Evolutionary conservation across 2,329 filamentous ascomycete species (phyloP).

Genomic region (Penicillium sp.): DNA sequence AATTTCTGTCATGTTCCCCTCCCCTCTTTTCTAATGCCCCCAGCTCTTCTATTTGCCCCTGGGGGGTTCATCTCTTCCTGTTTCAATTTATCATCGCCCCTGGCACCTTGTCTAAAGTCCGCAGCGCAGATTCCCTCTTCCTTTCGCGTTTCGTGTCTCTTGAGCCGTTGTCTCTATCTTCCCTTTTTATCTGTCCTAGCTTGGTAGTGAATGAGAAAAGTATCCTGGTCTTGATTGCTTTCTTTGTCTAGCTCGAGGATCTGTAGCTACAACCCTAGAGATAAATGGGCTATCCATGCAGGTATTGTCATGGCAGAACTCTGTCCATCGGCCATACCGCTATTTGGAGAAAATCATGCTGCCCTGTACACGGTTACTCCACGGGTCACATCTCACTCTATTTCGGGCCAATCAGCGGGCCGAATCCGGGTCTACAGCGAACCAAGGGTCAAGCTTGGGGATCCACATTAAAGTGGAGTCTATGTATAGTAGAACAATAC

Average conservation of each 20-base stretch:
- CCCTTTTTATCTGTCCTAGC: constrained; percentile 26
- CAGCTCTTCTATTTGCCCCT: constrained; percentile 7
- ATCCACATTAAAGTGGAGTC: no score
- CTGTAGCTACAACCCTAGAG: background rate
- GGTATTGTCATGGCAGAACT: background rate
- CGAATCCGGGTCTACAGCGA: no score
- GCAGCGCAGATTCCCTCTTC: constrained; percentile 44
- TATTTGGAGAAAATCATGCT: no score
- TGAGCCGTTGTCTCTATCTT: constrained; percentile 23
- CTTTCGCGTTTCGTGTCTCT: constrained; percentile 32
- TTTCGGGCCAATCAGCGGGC: no score
- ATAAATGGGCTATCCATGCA: no score
- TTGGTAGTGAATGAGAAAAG: constrained; percentile 34
- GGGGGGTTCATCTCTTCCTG: background rate
- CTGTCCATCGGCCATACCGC: no score
- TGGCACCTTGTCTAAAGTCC: constrained; percentile 36
- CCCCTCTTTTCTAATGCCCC: constrained; percentile 21
- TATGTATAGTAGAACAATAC: no score
- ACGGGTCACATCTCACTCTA: no score
- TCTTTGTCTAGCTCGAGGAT: background rate
- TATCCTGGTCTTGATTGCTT: background rate
- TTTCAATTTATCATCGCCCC: constrained; percentile 22
- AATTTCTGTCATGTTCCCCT: constrained; percentile 10
- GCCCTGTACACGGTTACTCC: no score
- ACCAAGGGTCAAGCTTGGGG: no score